Conservation (phyloP, 495 filamentous ascomycete genomes). For the Podospora anserina region DNA sequence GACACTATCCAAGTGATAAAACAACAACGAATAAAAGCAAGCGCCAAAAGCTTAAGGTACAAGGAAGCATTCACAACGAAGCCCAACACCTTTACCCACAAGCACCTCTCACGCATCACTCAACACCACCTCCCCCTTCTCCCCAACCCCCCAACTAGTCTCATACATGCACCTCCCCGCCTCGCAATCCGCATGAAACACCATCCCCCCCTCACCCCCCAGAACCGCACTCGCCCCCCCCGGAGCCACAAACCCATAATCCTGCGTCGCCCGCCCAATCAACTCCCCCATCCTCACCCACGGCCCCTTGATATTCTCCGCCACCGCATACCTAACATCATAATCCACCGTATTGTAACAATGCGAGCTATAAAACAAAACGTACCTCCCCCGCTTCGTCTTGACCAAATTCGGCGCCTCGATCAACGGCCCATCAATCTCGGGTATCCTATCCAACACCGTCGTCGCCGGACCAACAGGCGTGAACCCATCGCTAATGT, state of each 20-base stretch:
- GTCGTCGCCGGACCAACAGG: constrained; percentile 47
- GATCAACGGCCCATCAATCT: constrained; percentile 54
- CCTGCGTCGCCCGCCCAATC: constrained; percentile 30
- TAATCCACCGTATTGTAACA: constrained; percentile 52
- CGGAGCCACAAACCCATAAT: constrained; percentile 43
- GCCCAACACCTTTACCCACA: background rate
- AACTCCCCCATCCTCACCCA: constrained; percentile 42
- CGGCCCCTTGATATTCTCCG: constrained; percentile 44
- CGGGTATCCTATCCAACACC: constrained; percentile 53
- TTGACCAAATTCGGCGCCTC: constrained; percentile 58
- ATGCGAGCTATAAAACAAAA: constrained; percentile 60
- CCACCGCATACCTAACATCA: constrained; percentile 54
- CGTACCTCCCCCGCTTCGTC: constrained; percentile 43
- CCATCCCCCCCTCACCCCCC: constrained; percentile 36
- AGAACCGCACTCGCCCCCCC: constrained; percentile 32
- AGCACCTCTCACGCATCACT: background rate
- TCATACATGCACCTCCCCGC: constrained; percentile 34
- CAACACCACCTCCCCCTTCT: background rate
- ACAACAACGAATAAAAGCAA: background rate
- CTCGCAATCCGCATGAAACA: constrained; percentile 52
- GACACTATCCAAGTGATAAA: background rate
- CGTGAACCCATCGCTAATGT: constrained; percentile 48
- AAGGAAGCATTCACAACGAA: background rate
- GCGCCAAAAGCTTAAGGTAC: background rate
- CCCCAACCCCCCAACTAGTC: constrained; percentile 9